These are phyloP conservation scores for Backusella tarrabulga DNA, from an alignment of 192 early-diverging fungal genomes.

Conservation along the genomic window DNA sequence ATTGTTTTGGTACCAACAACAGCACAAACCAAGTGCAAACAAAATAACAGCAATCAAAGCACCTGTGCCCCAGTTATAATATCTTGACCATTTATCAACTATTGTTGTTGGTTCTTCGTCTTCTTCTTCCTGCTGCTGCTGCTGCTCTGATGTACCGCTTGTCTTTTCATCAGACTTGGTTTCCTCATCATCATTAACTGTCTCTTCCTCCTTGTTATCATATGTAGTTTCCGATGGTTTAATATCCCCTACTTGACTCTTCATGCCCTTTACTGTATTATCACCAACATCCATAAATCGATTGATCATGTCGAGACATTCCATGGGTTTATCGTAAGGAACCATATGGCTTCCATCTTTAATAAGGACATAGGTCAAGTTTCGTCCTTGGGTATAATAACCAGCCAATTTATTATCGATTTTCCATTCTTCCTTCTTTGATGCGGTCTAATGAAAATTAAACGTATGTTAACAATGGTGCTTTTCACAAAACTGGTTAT, in stretches of 20 bases:
- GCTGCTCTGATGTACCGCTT: not conserved
- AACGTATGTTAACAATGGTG: not conserved
- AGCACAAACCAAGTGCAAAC: constrained; percentile 19
- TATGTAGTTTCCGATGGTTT: not conserved
- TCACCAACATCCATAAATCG: constrained; percentile 64
- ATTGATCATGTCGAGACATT: constrained; percentile 85
- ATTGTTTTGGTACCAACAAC: constrained; percentile 26
- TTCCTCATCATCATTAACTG: not conserved
- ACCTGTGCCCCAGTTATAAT: constrained; percentile 27
- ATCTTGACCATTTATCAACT: constrained; percentile 20
- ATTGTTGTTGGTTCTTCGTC: not conserved
- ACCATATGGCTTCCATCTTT: constrained; percentile 89
- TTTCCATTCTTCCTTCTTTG: constrained; percentile 47
- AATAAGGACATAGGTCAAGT: constrained; percentile 80
- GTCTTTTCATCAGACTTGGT: not conserved
- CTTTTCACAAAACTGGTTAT: not conserved
- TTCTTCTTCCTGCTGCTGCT: not conserved
- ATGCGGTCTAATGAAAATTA: constrained; percentile 27
- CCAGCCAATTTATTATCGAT: constrained; percentile 48
- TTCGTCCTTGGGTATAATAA: constrained; percentile 44
- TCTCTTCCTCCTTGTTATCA: not conserved
- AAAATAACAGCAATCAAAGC: constrained; percentile 22
- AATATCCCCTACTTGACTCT: constrained; percentile 22
- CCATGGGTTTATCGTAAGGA: constrained; percentile 84
- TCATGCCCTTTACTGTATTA: constrained; percentile 13